Percentiles rank a stretch among this genome's conserved stretches.
Evolutionary conservation across 2,329 filamentous ascomycete species (phyloP).

Genomic region (Calonectria crousiana): DNA sequence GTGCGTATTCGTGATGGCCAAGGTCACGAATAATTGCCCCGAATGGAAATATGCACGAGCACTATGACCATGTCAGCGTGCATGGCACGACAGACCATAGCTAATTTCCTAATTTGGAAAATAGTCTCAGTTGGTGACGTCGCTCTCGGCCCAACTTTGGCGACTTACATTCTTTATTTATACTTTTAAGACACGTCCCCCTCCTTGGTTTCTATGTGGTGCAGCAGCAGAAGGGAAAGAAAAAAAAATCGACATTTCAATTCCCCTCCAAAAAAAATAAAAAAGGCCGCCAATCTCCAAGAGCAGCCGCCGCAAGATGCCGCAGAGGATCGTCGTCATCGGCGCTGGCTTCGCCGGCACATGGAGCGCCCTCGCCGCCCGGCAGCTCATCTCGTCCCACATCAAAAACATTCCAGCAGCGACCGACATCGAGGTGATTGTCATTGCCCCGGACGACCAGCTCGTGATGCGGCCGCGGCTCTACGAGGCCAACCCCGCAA

Average conservation of each 20-base stretch:
- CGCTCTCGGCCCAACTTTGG: neutral
- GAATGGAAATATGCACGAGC: neutral
- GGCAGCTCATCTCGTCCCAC: constrained; percentile 40
- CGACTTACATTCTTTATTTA: neutral
- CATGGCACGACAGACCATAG: neutral
- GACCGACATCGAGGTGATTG: constrained; percentile 40
- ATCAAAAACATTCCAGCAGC: neutral
- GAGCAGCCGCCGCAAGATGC: neutral
- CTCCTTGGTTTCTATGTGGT: neutral
- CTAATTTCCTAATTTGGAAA: constrained; percentile 7
- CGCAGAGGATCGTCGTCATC: constrained; percentile 62
- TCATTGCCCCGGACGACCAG: constrained; percentile 47
- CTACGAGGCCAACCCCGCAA: constrained; percentile 45
- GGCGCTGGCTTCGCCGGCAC: constrained; percentile 74
- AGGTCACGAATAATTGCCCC: neutral
- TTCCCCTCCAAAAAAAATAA: too few species aligned
- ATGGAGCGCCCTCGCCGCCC: constrained; percentile 45
- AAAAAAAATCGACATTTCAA: neutral
- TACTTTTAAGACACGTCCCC: neutral
- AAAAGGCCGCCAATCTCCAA: neutral
- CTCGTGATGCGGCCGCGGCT: constrained; percentile 49
- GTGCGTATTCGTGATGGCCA: neutral
- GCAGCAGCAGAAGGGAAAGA: neutral
- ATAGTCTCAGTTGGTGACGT: constrained; percentile 5
- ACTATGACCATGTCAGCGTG: neutral